A percentile compares a stretch with the other conserved stretches of the same genome.
Evolutionary conservation across 169 alveolate species (phyloP).

Genomic region (Cryptosporidium parvum): DNA sequence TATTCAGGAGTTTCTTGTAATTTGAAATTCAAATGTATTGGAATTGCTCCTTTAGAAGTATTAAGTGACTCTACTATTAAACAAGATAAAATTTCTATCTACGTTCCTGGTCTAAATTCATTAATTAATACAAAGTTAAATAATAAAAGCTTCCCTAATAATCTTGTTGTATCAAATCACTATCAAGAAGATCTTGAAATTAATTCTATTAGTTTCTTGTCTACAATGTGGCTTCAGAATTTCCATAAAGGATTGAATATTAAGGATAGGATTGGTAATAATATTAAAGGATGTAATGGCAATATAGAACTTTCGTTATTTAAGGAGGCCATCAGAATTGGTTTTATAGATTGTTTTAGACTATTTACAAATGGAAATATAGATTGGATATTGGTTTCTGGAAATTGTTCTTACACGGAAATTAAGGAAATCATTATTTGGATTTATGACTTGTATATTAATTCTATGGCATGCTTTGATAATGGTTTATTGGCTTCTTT

Average conservation of each 20-base stretch:
- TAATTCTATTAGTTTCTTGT: constrained; percentile 7
- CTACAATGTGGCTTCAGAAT: constrained; percentile 18
- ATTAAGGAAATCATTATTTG: constrained; percentile 55
- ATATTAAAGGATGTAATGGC: not conserved
- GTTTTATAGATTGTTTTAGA: constrained; percentile 31
- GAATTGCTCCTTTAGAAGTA: constrained; percentile 36
- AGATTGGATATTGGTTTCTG: constrained; percentile 58
- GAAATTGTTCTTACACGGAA: constrained; percentile 17
- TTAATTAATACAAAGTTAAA: constrained; percentile 23
- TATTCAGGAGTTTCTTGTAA: constrained; percentile 46
- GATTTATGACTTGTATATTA: constrained; percentile 30
- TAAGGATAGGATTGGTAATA: no score
- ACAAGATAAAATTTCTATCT: constrained; percentile 5
- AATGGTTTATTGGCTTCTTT: not conserved
- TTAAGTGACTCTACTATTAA: not conserved
- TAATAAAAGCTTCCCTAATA: constrained; percentile 22
- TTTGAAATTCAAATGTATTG: constrained; percentile 44
- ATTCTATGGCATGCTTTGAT: constrained; percentile 14
- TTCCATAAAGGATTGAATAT: not conserved
- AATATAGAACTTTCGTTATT: not conserved
- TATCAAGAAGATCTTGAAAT: not conserved
- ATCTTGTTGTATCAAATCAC: not conserved
- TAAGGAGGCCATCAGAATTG: constrained; percentile 2
- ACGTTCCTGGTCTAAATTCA: constrained; percentile 34
- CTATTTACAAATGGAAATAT: constrained; percentile 59